Evolutionary conservation across 1,284 basidiomycete species (phyloP).

Genomic region (Kalmanozyma brasiliensis): DNA sequence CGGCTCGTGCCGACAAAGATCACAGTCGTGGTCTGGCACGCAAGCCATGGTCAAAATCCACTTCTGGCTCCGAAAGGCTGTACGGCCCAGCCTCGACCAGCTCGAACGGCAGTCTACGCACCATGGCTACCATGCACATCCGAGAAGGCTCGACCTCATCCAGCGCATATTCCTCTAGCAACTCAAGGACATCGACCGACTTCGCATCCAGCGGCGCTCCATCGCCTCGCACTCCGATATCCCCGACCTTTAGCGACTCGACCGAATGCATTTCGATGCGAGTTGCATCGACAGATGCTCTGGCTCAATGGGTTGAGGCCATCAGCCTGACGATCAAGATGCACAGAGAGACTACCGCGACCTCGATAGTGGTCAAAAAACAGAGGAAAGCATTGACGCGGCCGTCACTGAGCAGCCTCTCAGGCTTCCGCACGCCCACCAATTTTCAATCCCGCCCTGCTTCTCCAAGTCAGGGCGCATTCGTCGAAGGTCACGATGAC

Average conservation of each 20-base stretch:
- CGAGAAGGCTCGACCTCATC: conserved; percentile 3
- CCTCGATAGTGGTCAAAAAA: neutral
- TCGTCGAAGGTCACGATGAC: neutral
- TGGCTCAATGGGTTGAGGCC: conserved; percentile 25
- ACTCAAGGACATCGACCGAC: conserved; percentile 8
- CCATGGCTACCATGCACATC: neutral
- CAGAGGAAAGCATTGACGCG: conserved; percentile 6
- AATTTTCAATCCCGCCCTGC: conserved; percentile 1
- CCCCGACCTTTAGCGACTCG: conserved; percentile 4
- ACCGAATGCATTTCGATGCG: conserved; percentile 9
- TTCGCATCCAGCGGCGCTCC: conserved; percentile 14
- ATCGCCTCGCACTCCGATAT: conserved; percentile 16
- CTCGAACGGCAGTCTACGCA: conserved; percentile 7
- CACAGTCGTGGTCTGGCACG: too few species aligned
- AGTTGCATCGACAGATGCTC: neutral
- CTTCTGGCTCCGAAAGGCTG: conserved; percentile 23
- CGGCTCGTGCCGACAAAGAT: conserved; percentile 7
- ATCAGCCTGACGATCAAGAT: conserved; percentile 25
- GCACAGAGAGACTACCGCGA: neutral
- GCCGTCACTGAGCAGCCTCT: conserved; percentile 14
- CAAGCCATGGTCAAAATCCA: conserved; percentile 25
- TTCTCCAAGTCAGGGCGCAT: conserved; percentile 1
- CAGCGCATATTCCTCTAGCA: conserved; percentile 5
- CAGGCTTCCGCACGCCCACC: conserved; percentile 27
- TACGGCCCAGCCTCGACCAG: conserved; percentile 15